A percentile compares a stretch with the other conserved stretches of the same genome.
Conservation (phyloP, 352 stramenopile species). For the Globisporangium uncinulatum region DNA sequence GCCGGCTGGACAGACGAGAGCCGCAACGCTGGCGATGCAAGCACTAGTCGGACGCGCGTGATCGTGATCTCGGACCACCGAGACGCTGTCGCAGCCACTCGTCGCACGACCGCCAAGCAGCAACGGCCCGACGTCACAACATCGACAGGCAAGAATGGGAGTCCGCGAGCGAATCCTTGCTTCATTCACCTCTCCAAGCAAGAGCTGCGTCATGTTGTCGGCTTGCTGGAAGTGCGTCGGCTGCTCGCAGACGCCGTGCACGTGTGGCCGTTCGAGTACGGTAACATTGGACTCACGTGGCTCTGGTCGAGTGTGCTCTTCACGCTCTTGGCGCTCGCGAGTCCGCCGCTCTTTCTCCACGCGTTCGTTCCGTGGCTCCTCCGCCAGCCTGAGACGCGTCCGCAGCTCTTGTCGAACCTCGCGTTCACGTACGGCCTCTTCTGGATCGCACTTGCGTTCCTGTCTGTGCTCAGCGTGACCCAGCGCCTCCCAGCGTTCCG, state of each 20-base stretch:
- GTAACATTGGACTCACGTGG: constrained; percentile 26
- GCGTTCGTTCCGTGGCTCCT: constrained; percentile 15
- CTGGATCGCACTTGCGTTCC: constrained; percentile 24
- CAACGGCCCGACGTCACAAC: neutral
- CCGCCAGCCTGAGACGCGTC: neutral
- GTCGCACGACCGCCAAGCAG: too few relatives aligned
- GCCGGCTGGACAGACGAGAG: constrained; percentile 6
- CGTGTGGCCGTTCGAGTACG: constrained; percentile 29
- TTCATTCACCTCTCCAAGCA: constrained; percentile 21
- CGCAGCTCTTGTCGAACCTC: constrained; percentile 17
- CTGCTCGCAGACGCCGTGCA: constrained; percentile 20
- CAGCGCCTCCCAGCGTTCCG: constrained; percentile 25
- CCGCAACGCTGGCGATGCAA: too few relatives aligned
- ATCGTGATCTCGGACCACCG: constrained; percentile 4
- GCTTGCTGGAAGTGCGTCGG: constrained; percentile 18
- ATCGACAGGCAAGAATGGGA: too few relatives aligned
- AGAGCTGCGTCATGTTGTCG: constrained; percentile 25
- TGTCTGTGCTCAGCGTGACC: constrained; percentile 22
- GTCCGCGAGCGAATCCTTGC: neutral
- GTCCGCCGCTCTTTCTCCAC: constrained; percentile 22
- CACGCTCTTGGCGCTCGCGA: constrained; percentile 15
- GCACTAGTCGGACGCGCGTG: neutral
- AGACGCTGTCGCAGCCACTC: neutral
- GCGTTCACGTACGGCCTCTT: constrained; percentile 18
- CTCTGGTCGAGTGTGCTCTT: constrained; percentile 31